A percentile compares a stretch with the other conserved stretches of the same genome.
These are phyloP conservation scores for Panellus pusillus DNA, from an alignment of 768 basidiomycete genomes.

Conservation along the genomic window DNA sequence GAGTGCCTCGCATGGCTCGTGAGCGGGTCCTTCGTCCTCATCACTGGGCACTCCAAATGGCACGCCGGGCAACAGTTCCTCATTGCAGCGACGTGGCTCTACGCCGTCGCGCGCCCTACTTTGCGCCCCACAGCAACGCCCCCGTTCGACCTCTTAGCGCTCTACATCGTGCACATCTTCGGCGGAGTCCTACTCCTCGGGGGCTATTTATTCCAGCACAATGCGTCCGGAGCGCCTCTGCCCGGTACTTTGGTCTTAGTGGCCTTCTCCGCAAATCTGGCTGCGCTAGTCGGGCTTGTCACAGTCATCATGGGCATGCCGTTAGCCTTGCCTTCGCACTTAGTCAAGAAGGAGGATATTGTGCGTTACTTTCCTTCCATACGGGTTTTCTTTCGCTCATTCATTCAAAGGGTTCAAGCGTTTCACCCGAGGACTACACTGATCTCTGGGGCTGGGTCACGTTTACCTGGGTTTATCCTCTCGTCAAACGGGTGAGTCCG, in stretches of 20 bases:
- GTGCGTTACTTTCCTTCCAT: slow-evolving; percentile 41
- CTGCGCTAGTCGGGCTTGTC: slow-evolving; percentile 43
- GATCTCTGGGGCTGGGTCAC: slow-evolving; percentile 61
- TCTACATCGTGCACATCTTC: slow-evolving; percentile 53
- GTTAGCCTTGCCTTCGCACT: slow-evolving; percentile 49
- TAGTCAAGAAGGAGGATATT: slow-evolving; percentile 51
- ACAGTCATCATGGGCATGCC: slow-evolving; percentile 57
- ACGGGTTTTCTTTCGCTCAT: background rate
- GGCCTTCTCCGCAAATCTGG: slow-evolving; percentile 42
- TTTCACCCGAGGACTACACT: slow-evolving; percentile 79
- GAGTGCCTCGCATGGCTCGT: slow-evolving; percentile 61
- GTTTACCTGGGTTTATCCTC: slow-evolving; percentile 70
- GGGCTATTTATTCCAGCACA: slow-evolving; percentile 52
- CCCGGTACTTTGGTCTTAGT: slow-evolving; percentile 33
- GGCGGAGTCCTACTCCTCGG: slow-evolving; percentile 51
- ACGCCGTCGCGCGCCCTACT: slow-evolving; percentile 57
- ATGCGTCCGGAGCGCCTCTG: slow-evolving; percentile 35
- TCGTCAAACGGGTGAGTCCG: slow-evolving; percentile 48
- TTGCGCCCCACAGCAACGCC: slow-evolving; percentile 53
- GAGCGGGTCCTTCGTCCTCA: slow-evolving; percentile 54
- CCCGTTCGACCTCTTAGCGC: slow-evolving; percentile 60
- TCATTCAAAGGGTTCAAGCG: slow-evolving; percentile 45
- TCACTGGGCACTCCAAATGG: slow-evolving; percentile 37
- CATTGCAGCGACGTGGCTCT: slow-evolving; percentile 63
- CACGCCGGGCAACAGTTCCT: slow-evolving; percentile 43